phyloP scores from a whole-genome alignment of 768 basidiomycete species.

The Lactarius sp. region DNA sequence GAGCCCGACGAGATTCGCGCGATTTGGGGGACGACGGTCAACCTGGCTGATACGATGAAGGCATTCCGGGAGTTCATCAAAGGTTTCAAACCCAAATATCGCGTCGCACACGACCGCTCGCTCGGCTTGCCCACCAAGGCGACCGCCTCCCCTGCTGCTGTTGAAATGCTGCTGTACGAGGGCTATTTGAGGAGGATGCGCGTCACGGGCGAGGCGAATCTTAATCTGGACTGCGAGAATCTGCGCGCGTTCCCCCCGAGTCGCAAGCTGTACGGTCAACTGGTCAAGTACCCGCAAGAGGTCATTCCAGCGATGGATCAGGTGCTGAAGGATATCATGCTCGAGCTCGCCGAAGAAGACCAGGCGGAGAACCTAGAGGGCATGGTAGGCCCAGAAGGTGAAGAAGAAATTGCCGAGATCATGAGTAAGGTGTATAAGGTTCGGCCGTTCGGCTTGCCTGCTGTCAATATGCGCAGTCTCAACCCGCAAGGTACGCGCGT shows the following conservation, averaged over 20 bases:
- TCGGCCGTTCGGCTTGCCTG: slow-evolving; percentile 77
- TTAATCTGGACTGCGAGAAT: slow-evolving; percentile 88
- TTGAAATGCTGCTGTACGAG: slow-evolving; percentile 70
- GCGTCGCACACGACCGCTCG: slow-evolving; percentile 63
- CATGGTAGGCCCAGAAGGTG: slow-evolving; percentile 71
- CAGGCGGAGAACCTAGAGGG: slow-evolving; percentile 63
- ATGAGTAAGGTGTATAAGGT: slow-evolving; percentile 88
- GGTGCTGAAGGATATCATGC: slow-evolving; percentile 87
- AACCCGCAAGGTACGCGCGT: slow-evolving; percentile 75
- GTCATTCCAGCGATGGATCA: slow-evolving; percentile 97
- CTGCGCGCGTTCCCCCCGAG: slow-evolving; percentile 80
- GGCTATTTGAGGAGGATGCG: slow-evolving; percentile 80
- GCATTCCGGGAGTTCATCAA: slow-evolving; percentile 83
- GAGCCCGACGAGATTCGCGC: slow-evolving; percentile 83
- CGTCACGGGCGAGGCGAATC: slow-evolving; percentile 84
- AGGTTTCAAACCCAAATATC: slow-evolving; percentile 92
- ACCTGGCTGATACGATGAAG: slow-evolving; percentile 86
- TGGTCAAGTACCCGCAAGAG: slow-evolving; percentile 94
- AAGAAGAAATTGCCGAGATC: slow-evolving; percentile 86
- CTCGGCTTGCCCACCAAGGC: slow-evolving; percentile 47
- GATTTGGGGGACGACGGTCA: slow-evolving; percentile 98
- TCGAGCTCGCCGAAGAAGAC: slow-evolving; percentile 81
- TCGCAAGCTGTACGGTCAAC: slow-evolving; percentile 76
- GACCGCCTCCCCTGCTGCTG: slow-evolving; percentile 58
- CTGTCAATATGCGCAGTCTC: slow-evolving; percentile 91